phyloP scores from a whole-genome alignment of 2,329 filamentous ascomycete species.

The Stemphylium vesicarium region DNA sequence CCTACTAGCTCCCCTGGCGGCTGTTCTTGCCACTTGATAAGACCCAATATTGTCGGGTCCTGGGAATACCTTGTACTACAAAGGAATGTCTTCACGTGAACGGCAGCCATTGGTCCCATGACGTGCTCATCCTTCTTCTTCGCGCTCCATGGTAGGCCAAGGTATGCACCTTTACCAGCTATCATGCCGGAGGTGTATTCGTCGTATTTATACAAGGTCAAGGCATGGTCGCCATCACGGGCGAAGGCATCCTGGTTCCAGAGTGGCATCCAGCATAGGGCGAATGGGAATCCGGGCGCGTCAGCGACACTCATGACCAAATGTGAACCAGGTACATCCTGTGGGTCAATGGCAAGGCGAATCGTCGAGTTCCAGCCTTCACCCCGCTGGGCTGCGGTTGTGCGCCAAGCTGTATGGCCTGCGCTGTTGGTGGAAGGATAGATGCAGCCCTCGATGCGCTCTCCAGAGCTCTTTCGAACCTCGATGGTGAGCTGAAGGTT shows the following conservation, averaged over 20 bases:
- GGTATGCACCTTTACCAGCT: slow-evolving; percentile 81
- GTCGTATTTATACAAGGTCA: slow-evolving; percentile 89
- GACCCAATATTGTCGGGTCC: slow-evolving; percentile 80
- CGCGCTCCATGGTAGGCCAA: slow-evolving; percentile 81
- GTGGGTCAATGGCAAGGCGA: slow-evolving; percentile 76
- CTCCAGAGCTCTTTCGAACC: slow-evolving; percentile 78
- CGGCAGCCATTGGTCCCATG: slow-evolving; percentile 78
- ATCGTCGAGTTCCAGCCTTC: slow-evolving; percentile 89
- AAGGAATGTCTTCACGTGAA: slow-evolving; percentile 82
- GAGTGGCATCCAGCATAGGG: slow-evolving; percentile 88
- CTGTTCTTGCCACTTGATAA: slow-evolving; percentile 85
- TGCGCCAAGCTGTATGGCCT: slow-evolving; percentile 85
- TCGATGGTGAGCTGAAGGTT: slow-evolving; percentile 91
- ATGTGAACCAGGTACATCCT: slow-evolving; percentile 82
- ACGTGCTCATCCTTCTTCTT: slow-evolving; percentile 75
- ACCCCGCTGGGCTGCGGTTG: slow-evolving; percentile 77
- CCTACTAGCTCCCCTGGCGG: slow-evolving; percentile 73
- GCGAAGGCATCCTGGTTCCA: slow-evolving; percentile 94
- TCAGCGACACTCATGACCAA: slow-evolving; percentile 90
- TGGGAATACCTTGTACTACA: slow-evolving; percentile 96
- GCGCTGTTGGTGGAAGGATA: slow-evolving; percentile 82
- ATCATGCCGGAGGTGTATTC: slow-evolving; percentile 81
- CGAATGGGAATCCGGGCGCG: slow-evolving; percentile 85
- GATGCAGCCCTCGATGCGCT: slow-evolving; percentile 86
- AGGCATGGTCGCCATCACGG: slow-evolving; percentile 78